Percentiles rank a stretch among this genome's conserved stretches.
These are phyloP conservation scores for Gastrolobium villosum DNA, from an alignment of 306 rosid genomes.

Conservation along the genomic window DNA sequence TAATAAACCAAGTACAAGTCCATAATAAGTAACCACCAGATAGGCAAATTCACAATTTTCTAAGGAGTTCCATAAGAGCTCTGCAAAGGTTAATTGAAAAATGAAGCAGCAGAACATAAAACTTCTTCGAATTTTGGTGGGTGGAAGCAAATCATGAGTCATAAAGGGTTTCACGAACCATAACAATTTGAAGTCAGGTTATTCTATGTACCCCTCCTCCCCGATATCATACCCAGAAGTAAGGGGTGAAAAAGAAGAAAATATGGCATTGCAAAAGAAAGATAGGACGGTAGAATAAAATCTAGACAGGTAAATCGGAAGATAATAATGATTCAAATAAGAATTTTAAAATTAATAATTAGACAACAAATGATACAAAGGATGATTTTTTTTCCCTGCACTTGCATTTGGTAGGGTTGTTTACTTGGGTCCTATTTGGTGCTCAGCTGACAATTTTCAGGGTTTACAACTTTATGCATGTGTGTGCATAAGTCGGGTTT, in stretches of 20 bases:
- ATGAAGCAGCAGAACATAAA: not conserved
- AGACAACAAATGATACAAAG: constrained; percentile 11
- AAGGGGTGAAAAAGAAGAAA: not conserved
- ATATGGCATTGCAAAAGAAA: constrained; percentile 10
- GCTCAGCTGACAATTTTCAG: not conserved
- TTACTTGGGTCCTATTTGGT: constrained; percentile 2
- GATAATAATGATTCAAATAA: constrained; percentile 11
- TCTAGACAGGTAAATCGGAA: constrained; percentile 12
- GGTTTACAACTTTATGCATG: not conserved
- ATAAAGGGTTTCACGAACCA: constrained; percentile 5
- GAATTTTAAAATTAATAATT: not conserved
- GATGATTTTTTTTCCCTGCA: not conserved
- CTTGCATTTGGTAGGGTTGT: not conserved
- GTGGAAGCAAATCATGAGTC: constrained; percentile 16
- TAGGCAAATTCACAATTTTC: constrained; percentile 28
- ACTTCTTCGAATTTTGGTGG: constrained; percentile 3
- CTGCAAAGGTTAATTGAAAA: not conserved
- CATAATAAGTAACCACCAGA: constrained; percentile 33
- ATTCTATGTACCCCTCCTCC: not conserved
- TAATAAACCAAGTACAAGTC: constrained; percentile 1
- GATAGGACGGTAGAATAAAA: not conserved
- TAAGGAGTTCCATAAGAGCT: not conserved
- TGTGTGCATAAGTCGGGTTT: constrained; percentile 6
- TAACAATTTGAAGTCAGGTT: constrained; percentile 22
- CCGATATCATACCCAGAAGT: constrained; percentile 18